Conservation (phyloP, 208 protist genomes). For the Leishmania mexicana region DNA sequence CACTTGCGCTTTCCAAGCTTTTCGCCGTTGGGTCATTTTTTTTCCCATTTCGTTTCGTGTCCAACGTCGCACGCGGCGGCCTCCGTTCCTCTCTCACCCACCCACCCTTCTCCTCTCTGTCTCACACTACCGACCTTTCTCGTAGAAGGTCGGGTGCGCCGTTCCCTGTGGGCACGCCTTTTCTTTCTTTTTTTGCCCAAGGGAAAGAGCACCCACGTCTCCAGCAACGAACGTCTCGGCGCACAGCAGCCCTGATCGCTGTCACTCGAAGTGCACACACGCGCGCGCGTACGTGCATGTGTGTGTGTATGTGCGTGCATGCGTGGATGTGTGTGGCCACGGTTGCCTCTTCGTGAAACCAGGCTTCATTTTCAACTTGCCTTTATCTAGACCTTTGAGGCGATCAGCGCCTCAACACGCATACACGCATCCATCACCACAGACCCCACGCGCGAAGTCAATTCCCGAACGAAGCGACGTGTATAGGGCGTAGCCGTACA, state of each 20-base stretch:
- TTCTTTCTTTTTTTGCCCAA: neutral
- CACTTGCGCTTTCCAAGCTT: neutral
- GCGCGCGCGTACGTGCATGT: no score
- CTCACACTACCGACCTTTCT: neutral
- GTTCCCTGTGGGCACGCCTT: neutral
- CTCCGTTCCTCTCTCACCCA: neutral
- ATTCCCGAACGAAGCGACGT: neutral
- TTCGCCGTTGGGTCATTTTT: neutral
- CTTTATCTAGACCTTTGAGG: no score
- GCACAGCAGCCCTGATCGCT: neutral
- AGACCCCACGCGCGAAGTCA: neutral
- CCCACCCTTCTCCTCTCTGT: neutral
- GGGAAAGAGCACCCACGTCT: neutral
- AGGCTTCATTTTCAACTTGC: no score
- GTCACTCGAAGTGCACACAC: no score
- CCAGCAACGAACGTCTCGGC: neutral
- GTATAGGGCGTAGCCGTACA: neutral
- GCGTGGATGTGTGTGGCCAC: no score
- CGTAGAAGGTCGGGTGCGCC: neutral
- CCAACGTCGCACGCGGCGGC: neutral
- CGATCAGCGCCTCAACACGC: no score
- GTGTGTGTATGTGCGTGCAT: no score
- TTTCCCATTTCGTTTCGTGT: neutral
- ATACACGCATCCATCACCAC: no score
- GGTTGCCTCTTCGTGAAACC: no score